Evolutionary conservation across 2,329 filamentous ascomycete genomes (phyloP).

Genomic region (Ophiostoma sp.): DNA sequence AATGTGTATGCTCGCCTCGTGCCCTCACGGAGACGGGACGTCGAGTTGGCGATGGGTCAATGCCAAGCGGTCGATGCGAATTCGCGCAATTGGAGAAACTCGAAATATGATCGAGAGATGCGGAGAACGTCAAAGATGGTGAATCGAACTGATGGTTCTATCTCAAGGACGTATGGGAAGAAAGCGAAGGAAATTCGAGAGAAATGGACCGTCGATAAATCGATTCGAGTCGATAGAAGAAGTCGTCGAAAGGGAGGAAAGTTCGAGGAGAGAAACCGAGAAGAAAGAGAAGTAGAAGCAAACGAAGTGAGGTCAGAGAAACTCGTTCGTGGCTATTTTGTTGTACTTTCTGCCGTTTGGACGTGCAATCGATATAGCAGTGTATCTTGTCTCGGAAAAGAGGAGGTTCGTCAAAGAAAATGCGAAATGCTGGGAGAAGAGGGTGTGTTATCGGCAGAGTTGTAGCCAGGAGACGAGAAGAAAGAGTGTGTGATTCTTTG

Average conservation of each 20-base stretch:
- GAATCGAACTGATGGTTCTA: too few relatives aligned
- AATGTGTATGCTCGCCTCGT: not conserved
- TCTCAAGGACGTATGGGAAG: not conserved
- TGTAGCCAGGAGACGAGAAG: not conserved
- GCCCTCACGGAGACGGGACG: not conserved
- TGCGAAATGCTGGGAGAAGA: not conserved
- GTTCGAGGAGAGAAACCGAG: not conserved
- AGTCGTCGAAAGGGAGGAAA: not conserved
- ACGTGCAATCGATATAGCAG: not conserved
- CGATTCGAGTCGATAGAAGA: not conserved
- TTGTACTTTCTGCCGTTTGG: not conserved
- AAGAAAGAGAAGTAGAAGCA: not conserved
- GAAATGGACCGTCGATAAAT: not conserved
- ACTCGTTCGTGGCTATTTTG: not conserved
- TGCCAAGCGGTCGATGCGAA: not conserved
- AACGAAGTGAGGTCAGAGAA: not conserved
- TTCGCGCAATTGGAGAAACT: conserved; percentile 3
- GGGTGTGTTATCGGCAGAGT: not conserved
- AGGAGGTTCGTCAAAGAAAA: not conserved
- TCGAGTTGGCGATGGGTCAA: not conserved
- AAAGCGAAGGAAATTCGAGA: not conserved
- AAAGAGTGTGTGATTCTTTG: not conserved
- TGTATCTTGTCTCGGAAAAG: not conserved
- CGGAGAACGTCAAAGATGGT: not conserved
- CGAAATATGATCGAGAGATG: not conserved